A percentile compares a stretch with the other conserved stretches of the same genome.
Conservation (phyloP, 2,329 filamentous ascomycete genomes). For the Phaeophleospora eucalypticola region DNA sequence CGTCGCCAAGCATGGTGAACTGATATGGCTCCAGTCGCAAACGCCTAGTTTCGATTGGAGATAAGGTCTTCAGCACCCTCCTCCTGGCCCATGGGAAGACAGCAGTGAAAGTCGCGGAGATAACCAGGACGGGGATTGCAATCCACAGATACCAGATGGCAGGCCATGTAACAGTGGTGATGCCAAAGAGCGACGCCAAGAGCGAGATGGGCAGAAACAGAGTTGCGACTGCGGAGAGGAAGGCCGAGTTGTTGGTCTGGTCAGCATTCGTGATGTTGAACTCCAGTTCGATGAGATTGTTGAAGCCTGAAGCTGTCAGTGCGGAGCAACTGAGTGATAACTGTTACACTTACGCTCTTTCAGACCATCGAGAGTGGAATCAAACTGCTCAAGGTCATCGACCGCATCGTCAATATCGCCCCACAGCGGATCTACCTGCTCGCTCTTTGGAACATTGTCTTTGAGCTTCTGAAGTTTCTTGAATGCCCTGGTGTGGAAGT, state of each 20-base stretch:
- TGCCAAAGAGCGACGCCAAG: conserved; percentile 34
- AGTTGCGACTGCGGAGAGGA: conserved; percentile 33
- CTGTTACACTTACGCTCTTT: conserved; percentile 31
- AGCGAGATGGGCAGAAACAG: conserved; percentile 36
- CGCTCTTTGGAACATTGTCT: conserved; percentile 25
- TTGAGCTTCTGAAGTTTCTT: conserved; percentile 35
- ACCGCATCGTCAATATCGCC: conserved; percentile 34
- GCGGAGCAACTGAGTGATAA: background rate
- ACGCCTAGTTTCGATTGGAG: conserved; percentile 25
- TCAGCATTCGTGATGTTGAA: conserved; percentile 37
- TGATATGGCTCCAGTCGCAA: conserved; percentile 25
- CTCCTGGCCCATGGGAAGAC: conserved; percentile 28
- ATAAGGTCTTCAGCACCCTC: conserved; percentile 25
- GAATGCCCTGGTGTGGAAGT: conserved; percentile 33
- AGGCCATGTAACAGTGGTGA: conserved; percentile 32
- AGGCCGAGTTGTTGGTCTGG: conserved; percentile 33
- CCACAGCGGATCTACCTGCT: conserved; percentile 33
- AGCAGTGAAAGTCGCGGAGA: conserved; percentile 27
- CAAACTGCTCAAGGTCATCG: conserved; percentile 36
- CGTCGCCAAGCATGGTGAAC: conserved; percentile 35
- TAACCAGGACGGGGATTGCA: conserved; percentile 31
- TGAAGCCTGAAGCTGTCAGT: conserved; percentile 25
- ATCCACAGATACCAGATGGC: conserved; percentile 33
- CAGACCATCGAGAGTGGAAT: conserved; percentile 31
- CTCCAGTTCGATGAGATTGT: conserved; percentile 38